These are phyloP conservation scores for Athelia sp. DNA, from an alignment of 1,284 basidiomycete species.

Conservation along the genomic window DNA sequence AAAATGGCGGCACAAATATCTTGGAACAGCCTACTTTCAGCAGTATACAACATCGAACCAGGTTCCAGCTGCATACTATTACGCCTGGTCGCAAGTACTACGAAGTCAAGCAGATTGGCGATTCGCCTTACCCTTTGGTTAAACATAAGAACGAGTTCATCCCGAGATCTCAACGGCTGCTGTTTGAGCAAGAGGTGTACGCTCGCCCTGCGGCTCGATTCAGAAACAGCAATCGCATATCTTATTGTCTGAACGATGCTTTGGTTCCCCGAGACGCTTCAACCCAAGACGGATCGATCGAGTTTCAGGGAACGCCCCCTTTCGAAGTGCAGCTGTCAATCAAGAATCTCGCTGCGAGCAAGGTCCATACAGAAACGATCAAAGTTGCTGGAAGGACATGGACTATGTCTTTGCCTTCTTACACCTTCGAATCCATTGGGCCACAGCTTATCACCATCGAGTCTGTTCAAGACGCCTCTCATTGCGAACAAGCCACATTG, in stretches of 20 bases:
- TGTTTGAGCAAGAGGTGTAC: constrained; percentile 81
- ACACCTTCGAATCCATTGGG: constrained; percentile 73
- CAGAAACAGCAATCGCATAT: constrained; percentile 57
- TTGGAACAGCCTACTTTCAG: constrained; percentile 76
- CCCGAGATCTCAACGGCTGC: constrained; percentile 54
- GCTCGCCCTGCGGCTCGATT: constrained; percentile 76
- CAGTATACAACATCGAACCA: constrained; percentile 77
- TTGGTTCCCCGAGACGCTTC: constrained; percentile 49
- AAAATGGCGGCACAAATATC: constrained; percentile 54
- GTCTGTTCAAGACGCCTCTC: constrained; percentile 70
- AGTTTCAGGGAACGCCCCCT: constrained; percentile 80
- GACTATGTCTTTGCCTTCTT: constrained; percentile 71
- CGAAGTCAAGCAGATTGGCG: constrained; percentile 83
- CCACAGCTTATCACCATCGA: constrained; percentile 81
- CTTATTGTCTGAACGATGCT: constrained; percentile 74
- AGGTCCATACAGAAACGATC: constrained; percentile 54
- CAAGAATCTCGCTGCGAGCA: constrained; percentile 67
- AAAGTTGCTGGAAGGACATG: constrained; percentile 60
- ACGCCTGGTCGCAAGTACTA: constrained; percentile 83
- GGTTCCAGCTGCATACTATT: constrained; percentile 81
- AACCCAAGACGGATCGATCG: constrained; percentile 55
- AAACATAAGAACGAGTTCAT: constrained; percentile 59
- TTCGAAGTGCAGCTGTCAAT: constrained; percentile 78
- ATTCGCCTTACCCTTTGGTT: constrained; percentile 78
- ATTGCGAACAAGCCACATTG: constrained; percentile 66